These are phyloP conservation scores for Pyracantha coccinea DNA, from an alignment of 331 rosid genomes.

Conservation along the genomic window DNA sequence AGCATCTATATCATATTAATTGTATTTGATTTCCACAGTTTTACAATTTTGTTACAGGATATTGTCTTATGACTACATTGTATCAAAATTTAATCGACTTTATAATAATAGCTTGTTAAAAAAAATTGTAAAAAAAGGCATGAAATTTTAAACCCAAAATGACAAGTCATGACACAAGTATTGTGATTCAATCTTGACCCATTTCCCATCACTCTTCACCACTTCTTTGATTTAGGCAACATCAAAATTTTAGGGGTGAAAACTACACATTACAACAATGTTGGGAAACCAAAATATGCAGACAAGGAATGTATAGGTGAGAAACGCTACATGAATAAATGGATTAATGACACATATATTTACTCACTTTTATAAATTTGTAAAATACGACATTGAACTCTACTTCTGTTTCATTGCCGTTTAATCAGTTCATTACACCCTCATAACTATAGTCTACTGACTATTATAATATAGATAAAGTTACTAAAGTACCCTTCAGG, in stretches of 20 bases:
- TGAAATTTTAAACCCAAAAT: no score
- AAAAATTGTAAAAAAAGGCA: no score
- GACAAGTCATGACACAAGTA: neutral
- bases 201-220: neutral
- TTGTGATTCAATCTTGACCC: neutral
- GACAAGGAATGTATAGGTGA: neutral
- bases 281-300: neutral
- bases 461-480: neutral
- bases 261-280: neutral
- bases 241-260: neutral
- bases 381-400: neutral
- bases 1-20: neutral
- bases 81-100: no score
- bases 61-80: neutral
- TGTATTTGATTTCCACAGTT: neutral
- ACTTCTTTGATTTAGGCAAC: neutral
- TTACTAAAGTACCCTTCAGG: neutral
- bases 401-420: neutral
- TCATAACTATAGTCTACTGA: neutral
- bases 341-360: no score
- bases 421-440: neutral
- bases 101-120: no score
- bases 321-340: neutral
- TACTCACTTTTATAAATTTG: neutral
- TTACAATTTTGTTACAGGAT: no score